Evolutionary conservation across 1,139 yeast species (phyloP).

Genomic region (Magnusiomyces ingens): DNA sequence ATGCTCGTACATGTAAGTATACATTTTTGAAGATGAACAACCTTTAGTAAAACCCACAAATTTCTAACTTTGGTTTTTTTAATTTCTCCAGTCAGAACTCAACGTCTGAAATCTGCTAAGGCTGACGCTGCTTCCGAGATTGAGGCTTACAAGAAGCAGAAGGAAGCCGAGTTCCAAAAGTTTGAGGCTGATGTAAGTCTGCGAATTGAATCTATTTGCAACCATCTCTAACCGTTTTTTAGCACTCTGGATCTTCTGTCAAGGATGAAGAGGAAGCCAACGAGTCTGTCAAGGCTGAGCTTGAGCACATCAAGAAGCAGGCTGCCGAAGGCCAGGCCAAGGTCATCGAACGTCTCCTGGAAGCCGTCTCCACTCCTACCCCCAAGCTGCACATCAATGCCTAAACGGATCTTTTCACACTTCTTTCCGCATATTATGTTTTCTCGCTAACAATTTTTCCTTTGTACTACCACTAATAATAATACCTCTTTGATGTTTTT

Average conservation of each 20-base stretch:
- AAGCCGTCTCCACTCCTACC: slow-evolving; percentile 70
- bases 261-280: slow-evolving; percentile 70
- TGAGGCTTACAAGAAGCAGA: slow-evolving; percentile 74
- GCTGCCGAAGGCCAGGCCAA: slow-evolving; percentile 55
- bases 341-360: slow-evolving; percentile 71
- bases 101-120: slow-evolving; percentile 89
- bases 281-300: slow-evolving; percentile 34
- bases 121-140: slow-evolving; percentile 87
- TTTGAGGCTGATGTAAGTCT: slow-evolving; percentile 50
- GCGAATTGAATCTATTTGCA: too few species aligned
- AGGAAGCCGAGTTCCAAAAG: slow-evolving; percentile 73
- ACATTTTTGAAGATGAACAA: neutral
- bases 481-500: neutral
- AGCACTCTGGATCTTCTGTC: slow-evolving; percentile 60
- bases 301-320: slow-evolving; percentile 54
- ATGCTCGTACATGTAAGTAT: slow-evolving; percentile 66
- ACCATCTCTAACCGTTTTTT: neutral
- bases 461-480: neutral
- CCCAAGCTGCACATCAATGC: slow-evolving; percentile 84
- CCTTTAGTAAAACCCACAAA: neutral
- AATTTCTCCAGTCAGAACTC: slow-evolving; percentile 51
- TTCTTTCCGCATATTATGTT: too few species aligned
- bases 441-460: too few species aligned
- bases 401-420: slow-evolving; percentile 11
- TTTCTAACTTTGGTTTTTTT: neutral